These are phyloP conservation scores for Rhodotorula sp. DNA, from an alignment of 1,284 basidiomycete genomes.

Conservation along the genomic window DNA sequence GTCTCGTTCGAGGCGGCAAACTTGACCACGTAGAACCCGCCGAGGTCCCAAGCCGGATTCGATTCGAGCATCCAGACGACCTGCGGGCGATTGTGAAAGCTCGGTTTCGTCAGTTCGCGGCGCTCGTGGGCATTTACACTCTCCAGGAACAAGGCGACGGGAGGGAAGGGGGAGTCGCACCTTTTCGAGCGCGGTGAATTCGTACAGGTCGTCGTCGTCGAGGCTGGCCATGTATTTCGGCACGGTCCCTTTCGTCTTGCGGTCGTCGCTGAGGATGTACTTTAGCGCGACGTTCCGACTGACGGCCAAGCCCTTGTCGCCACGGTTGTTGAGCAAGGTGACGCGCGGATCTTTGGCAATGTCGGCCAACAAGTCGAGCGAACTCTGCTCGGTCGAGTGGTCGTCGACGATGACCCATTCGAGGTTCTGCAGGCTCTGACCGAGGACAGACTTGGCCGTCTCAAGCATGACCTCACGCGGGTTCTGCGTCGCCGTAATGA, in stretches of 20 bases:
- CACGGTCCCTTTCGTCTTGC: neutral
- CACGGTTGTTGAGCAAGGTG: constrained; percentile 23
- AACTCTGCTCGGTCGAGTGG: constrained; percentile 26
- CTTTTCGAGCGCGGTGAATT: constrained; percentile 34
- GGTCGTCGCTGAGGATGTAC: constrained; percentile 20
- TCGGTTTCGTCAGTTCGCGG: too few relatives aligned
- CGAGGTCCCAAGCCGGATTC: constrained; percentile 37
- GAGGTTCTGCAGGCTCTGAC: constrained; percentile 35
- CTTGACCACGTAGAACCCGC: constrained; percentile 36
- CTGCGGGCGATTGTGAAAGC: neutral
- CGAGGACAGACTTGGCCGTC: constrained; percentile 30
- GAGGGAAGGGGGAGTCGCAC: neutral
- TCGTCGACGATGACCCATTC: constrained; percentile 40
- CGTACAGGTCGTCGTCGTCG: constrained; percentile 40
- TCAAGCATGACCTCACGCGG: constrained; percentile 33
- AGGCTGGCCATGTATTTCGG: constrained; percentile 31
- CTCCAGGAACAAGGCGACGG: neutral
- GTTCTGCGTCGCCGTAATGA: constrained; percentile 40
- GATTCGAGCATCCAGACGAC: constrained; percentile 40
- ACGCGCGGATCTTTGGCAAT: constrained; percentile 37
- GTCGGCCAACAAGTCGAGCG: constrained; percentile 14
- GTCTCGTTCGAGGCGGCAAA: constrained; percentile 32
- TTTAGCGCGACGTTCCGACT: constrained; percentile 32
- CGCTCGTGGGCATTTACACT: neutral
- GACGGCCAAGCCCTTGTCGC: constrained; percentile 25